Evolutionary conservation across 331 rosid genomes (phyloP).

Genomic region (Pyracantha coccinea): DNA sequence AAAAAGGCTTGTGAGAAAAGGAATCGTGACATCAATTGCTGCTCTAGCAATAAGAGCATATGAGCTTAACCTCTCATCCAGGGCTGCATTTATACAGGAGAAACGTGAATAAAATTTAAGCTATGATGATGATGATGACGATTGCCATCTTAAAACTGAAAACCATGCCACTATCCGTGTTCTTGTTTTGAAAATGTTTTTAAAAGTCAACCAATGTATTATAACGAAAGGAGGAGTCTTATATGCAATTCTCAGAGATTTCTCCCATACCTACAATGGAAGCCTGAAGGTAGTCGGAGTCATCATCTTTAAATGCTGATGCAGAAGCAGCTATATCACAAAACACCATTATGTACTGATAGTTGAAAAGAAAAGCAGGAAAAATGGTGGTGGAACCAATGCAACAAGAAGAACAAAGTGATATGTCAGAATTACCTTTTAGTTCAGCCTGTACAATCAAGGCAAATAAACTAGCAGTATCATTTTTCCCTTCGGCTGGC

Average conservation of each 20-base stretch:
- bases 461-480: conserved; percentile 69
- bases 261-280: conserved; percentile 69
- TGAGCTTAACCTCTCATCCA: conserved; percentile 93
- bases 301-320: conserved; percentile 71
- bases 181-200: not conserved
- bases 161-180: not conserved
- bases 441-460: conserved; percentile 84
- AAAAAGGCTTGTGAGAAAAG: conserved; percentile 64
- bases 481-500: conserved; percentile 72
- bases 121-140: not conserved
- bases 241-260: conserved; percentile 12
- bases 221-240: not conserved
- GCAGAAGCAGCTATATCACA: conserved; percentile 67
- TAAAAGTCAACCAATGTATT: not conserved
- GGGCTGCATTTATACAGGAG: conserved; percentile 54
- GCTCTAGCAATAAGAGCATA: conserved; percentile 95
- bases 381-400: conserved; percentile 9
- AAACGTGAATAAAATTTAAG: not conserved
- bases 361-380: conserved; percentile 8
- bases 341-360: conserved; percentile 12
- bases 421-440: conserved; percentile 41
- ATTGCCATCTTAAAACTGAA: not conserved
- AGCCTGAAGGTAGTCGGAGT: conserved; percentile 65
- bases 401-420: conserved; percentile 7
- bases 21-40: conserved; percentile 66